Base-by-base conservation (phyloP, 73 alveolate species). In the Symbiodinium natans region DNA sequence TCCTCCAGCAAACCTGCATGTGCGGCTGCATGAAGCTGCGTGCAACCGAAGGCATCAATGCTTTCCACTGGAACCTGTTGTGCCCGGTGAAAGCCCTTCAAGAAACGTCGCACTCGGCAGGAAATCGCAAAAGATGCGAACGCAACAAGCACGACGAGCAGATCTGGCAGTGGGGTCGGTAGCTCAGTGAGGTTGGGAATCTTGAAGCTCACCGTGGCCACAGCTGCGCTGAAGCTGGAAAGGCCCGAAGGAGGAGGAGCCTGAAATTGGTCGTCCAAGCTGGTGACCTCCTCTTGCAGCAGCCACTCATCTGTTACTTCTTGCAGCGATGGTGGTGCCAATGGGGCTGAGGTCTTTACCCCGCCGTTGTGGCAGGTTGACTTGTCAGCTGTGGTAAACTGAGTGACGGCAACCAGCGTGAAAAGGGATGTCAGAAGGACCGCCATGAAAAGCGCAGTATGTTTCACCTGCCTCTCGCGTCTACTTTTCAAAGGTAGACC, bases 41-140 rank as follows among this genome's bases (percentile, higher is more conserved):
- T 90, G 42, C 97, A 90, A 39, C 97, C 97, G 25, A 90, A 90
- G 88, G 97, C 88, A 31, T 90, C 97, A 2, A 89, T 90, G 41
- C 80, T 27, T 39, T 90, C 97, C n/a, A 63, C 80, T 29, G 33
- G 38, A 23, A 63, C 80, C 86, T 36, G 13, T 27, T 21, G 42
- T 31, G 75, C 73, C 21, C 40, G 43, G 15, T 41, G 77, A 56
- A 33, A 6, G 40, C 40, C 82, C 29, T 40, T 83, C 4, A 82
- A 40, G 17, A 89, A 39, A 56, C 27, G 42, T 33, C 95, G 95
- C 34, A 89, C 74, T 41, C 48, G 71, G 38, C 74, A n/a, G 25
- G 95, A 63, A 10, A 68, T 27, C 27, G 87, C 87, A 46, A 89
- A 63, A 73, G 68, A 36, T 3, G 75, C 73, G 46, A 56, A 82